Percentiles rank a stretch among this genome's conserved stretches.
Evolutionary conservation across 129 eudicot genomes (phyloP).

Genomic region (Lonicera japonica): DNA sequence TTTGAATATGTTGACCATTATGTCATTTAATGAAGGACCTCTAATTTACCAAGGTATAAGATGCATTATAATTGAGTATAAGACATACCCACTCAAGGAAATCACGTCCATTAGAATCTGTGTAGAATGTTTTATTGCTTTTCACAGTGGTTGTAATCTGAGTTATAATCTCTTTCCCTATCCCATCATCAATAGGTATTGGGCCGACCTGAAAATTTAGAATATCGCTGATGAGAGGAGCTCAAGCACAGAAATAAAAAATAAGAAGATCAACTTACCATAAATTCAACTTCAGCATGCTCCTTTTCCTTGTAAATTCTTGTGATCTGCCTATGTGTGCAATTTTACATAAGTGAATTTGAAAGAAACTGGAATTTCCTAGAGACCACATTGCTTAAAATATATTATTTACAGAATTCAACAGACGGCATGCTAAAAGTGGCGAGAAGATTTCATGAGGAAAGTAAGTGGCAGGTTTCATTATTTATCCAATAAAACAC

Average conservation of each 20-base stretch:
- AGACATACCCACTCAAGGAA: constrained; percentile 60
- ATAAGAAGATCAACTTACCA: constrained; percentile 28
- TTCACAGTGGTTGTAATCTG: constrained; percentile 43
- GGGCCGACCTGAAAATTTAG: constrained; percentile 68
- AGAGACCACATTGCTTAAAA: too few relatives aligned
- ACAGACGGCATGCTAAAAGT: too few relatives aligned
- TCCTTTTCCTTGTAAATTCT: constrained; percentile 79
- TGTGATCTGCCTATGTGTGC: constrained; percentile 45
- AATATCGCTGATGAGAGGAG: constrained; percentile 2
- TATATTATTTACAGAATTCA: too few relatives aligned
- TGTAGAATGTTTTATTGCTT: constrained; percentile 67
- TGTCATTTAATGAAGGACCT: background rate
- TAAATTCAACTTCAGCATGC: constrained; percentile 80
- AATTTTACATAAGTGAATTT: constrained; percentile 1
- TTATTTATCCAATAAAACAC: constrained; percentile 10
- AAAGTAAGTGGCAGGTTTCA: constrained; percentile 5
- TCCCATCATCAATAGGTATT: constrained; percentile 64
- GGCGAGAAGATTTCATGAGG: background rate
- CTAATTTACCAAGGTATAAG: background rate
- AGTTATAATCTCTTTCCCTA: constrained; percentile 81
- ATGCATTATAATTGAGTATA: background rate
- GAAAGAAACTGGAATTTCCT: background rate
- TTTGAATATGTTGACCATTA: too few relatives aligned
- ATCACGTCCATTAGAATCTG: constrained; percentile 87
- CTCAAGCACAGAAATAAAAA: background rate